A percentile compares a stretch with the other conserved stretches of the same genome.
These are phyloP conservation scores for Candida wancherniae DNA, from an alignment of 805 yeast species.

Conservation along the genomic window DNA sequence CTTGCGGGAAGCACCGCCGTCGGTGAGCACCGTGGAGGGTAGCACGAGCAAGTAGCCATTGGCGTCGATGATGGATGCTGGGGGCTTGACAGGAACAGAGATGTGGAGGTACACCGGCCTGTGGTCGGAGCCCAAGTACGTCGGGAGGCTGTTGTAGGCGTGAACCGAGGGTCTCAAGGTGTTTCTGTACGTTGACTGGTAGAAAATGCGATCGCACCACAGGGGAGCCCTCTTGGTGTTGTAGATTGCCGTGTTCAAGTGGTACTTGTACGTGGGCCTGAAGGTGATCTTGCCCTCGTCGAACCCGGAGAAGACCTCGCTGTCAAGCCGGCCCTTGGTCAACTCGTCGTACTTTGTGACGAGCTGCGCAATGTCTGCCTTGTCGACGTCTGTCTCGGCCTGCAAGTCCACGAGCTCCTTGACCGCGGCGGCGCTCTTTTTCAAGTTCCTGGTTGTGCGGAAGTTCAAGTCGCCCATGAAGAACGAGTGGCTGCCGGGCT, in stretches of 20 bases:
- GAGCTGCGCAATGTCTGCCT: constrained; percentile 16
- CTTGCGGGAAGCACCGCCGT: constrained; percentile 4
- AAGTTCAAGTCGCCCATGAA: constrained; percentile 86
- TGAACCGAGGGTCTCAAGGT: constrained; percentile 23
- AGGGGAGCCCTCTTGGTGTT: constrained; percentile 65
- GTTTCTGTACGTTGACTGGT: constrained; percentile 37
- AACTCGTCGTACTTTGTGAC: constrained; percentile 48
- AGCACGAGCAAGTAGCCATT: constrained; percentile 15
- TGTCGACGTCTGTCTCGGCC: constrained; percentile 17
- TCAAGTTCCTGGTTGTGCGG: constrained; percentile 41
- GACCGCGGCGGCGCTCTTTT: constrained; percentile 8
- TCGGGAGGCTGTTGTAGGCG: constrained; percentile 46
- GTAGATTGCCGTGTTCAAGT: constrained; percentile 46
- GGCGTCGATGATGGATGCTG: constrained; percentile 20
- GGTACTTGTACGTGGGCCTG: constrained; percentile 77
- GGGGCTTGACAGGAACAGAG: constrained; percentile 41
- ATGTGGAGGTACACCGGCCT: constrained; percentile 63
- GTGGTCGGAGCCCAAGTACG: constrained; percentile 66
- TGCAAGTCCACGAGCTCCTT: constrained; percentile 22
- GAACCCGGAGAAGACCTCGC: constrained; percentile 56
- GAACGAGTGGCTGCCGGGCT: constrained; percentile 56
- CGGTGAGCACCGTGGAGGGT: constrained; percentile 9
- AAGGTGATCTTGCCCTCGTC: constrained; percentile 62
- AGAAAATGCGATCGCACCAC: constrained; percentile 87
- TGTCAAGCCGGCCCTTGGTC: constrained; percentile 32